Base-by-base conservation (phyloP, 1,139 yeast genomes). In the Magnusiomyces suaveolens region DNA sequence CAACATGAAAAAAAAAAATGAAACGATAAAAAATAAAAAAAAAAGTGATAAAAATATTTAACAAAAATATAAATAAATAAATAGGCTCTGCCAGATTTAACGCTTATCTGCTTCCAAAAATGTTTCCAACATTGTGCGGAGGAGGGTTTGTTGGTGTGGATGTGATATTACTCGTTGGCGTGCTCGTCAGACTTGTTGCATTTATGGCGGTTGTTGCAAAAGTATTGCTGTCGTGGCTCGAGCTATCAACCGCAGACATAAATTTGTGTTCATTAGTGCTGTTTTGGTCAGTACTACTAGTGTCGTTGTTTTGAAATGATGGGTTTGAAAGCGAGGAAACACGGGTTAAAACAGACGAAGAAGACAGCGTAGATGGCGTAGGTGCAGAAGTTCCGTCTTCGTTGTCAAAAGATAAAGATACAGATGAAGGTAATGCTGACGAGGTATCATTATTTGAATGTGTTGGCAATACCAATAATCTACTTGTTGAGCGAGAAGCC, bases 131-230 rank as follows among this genome's bases (percentile, higher is more conserved):
- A 36, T 36, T 36, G 18, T 36, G 41, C 3, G 41, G 41, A 36
- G 44, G 44, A 41, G 44, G 44, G 25, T 41, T 18, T 41, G 44
- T 41, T 10, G 44, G 44, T 20, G 44, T 41, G 20, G 44, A 41
- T 41, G 44, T 41, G 25, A 41, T 41, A 21, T 41, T 41, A 6
- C 44, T 18, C 8, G 20, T n/a, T 3, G 44, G 44, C 25, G 44
- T 41, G 25, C 44, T 41, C 18, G 25, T 21, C 8, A n/a, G 3
- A n/a, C 16, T 20, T 3, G 8, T 36, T 36, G 41, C 8, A 14
- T 4, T 36, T 8, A 18, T 4, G 18, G 10, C 41, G 18, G 8
- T 10, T 14, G 41, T 36, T 36, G 41, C 4, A 3, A n/a, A 10
- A 36, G 18, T 36, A 16, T 4, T 10, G 4, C 18, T n/a, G 18